Evolutionary conservation across 805 yeast genomes (phyloP).

Genomic region (Kockiozyma suomiensis): DNA sequence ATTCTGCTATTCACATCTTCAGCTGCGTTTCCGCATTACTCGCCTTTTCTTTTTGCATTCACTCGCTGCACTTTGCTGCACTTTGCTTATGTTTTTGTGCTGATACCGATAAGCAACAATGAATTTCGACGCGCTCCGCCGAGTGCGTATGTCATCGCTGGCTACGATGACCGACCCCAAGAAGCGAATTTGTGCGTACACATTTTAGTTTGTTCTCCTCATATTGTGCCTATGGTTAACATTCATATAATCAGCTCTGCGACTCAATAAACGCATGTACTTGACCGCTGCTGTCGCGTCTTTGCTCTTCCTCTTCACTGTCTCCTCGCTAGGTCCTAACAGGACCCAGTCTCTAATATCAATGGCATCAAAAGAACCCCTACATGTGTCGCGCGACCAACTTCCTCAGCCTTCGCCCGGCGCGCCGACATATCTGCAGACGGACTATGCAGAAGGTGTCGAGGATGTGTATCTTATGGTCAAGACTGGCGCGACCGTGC

Average conservation of each 20-base stretch:
- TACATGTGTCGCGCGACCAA: slow-evolving; percentile 4
- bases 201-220: not conserved
- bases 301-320: not conserved
- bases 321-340: slow-evolving; percentile 20
- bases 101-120: not conserved
- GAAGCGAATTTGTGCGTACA: not conserved
- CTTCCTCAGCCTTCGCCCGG: slow-evolving; percentile 4
- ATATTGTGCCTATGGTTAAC: no score
- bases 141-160: not conserved
- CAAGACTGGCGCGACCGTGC: slow-evolving; percentile 44
- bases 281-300: not conserved
- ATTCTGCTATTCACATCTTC: no score
- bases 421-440: slow-evolving; percentile 5
- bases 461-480: slow-evolving; percentile 36
- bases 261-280: slow-evolving; percentile 16
- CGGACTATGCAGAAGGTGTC: slow-evolving; percentile 19
- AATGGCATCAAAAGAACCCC: slow-evolving; percentile 11
- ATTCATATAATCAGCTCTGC: slow-evolving; percentile 1
- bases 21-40: no score
- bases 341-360: slow-evolving; percentile 11
- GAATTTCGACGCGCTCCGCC: not conserved
- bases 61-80: not conserved
- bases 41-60: not conserved
- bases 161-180: slow-evolving; percentile 2
- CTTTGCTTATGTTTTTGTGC: not conserved